Evolutionary conservation across 306 rosid genomes (phyloP).

Genomic region (Vigna radiata): DNA sequence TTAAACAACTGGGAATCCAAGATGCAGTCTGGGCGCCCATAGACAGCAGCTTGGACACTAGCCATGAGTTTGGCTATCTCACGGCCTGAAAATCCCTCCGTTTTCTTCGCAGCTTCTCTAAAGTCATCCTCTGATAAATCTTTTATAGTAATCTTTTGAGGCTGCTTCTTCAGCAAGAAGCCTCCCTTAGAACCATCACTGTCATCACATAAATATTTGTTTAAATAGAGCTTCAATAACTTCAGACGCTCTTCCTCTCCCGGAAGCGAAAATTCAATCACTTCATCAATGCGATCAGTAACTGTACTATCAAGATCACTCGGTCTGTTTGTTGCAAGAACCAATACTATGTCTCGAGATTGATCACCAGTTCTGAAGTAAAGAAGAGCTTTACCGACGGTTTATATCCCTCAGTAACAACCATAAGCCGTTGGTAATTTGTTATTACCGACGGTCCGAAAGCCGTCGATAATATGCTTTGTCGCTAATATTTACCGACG

Average conservation of each 20-base stretch:
- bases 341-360: constrained; percentile 96
- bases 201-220: constrained; percentile 69
- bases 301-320: constrained; percentile 93
- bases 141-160: constrained; percentile 64
- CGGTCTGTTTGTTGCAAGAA: constrained; percentile 98
- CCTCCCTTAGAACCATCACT: constrained; percentile 58
- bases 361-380: constrained; percentile 97
- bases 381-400: constrained; percentile 99
- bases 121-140: constrained; percentile 77
- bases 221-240: constrained; percentile 81
- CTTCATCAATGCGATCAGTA: constrained; percentile 97
- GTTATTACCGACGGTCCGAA: no score
- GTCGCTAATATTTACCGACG: no score
- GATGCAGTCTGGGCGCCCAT: constrained; percentile 83
- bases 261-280: constrained; percentile 92
- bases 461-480: no score
- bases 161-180: constrained; percentile 54
- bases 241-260: constrained; percentile 90
- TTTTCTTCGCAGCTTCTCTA: constrained; percentile 77
- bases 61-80: constrained; percentile 98
- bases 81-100: constrained; percentile 97
- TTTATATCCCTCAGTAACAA: no score
- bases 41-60: constrained; percentile 97
- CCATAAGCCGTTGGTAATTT: no score
- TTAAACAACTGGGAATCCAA: constrained; percentile 77